These are phyloP conservation scores for Penicillium egyptiacum DNA, from an alignment of 495 filamentous ascomycete species.

Conservation along the genomic window DNA sequence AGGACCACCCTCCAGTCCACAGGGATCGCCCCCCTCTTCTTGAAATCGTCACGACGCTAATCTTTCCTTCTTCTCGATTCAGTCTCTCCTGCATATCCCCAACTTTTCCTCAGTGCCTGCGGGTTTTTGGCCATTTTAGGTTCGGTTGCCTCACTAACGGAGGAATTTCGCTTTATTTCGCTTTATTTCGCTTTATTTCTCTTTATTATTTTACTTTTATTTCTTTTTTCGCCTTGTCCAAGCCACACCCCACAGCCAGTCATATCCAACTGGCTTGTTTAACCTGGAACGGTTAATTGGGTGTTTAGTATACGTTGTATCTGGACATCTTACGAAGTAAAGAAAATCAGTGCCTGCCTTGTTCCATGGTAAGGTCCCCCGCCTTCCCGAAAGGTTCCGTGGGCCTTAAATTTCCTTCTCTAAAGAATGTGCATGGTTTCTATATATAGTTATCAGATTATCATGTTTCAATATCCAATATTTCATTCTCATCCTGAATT, in stretches of 20 bases:
- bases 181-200: neutral
- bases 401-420: neutral
- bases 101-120: neutral
- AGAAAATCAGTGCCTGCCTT: conserved; percentile 3
- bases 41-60: conserved; percentile 4
- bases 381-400: conserved; percentile 6
- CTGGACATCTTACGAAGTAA: neutral
- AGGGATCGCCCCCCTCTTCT: conserved; percentile 1
- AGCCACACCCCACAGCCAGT: neutral
- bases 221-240: neutral
- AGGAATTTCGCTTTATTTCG: too few species aligned
- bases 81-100: conserved; percentile 8
- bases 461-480: neutral
- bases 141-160: conserved; percentile 4
- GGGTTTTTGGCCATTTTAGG: neutral
- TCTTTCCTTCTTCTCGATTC: conserved; percentile 7
- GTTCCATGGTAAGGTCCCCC: neutral
- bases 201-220: neutral
- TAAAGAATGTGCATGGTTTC: neutral
- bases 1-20: neutral
- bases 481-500: neutral
- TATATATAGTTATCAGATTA: conserved; percentile 2
- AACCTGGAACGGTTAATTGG: neutral
- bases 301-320: neutral
- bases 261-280: neutral